Evolutionary conservation across 2,329 filamentous ascomycete species (phyloP).

Genomic region (Cylindrodendrum hubeiense): DNA sequence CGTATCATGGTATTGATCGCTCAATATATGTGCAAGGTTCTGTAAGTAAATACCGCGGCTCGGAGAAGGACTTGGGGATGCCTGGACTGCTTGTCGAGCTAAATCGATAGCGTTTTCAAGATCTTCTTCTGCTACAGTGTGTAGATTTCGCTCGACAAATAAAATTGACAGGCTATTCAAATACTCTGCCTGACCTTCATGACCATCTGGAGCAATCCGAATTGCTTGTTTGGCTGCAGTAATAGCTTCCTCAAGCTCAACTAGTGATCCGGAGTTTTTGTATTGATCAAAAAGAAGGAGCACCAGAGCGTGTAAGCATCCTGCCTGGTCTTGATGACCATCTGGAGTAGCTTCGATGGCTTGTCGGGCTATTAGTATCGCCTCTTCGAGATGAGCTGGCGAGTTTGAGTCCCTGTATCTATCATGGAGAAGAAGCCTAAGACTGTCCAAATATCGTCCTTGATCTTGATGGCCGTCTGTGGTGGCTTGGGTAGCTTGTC

Average conservation of each 20-base stretch:
- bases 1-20: background rate
- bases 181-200: background rate
- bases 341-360: background rate
- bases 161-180: background rate
- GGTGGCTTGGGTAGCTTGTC: background rate
- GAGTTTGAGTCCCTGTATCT: background rate
- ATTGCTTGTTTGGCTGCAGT: background rate
- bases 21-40: background rate
- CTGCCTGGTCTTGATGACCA: background rate
- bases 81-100: background rate
- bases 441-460: background rate
- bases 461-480: background rate
- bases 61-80: background rate
- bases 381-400: background rate
- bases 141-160: background rate
- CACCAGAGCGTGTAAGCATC: background rate
- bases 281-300: background rate
- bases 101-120: background rate
- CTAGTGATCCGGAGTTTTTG: too few species aligned
- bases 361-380: background rate
- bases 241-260: background rate
- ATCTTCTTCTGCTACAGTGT: background rate
- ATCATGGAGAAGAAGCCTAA: background rate
- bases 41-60: background rate
- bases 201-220: background rate